phyloP scores from a whole-genome alignment of 2,329 filamentous ascomycete species.

The Fusarium cicatricum region DNA sequence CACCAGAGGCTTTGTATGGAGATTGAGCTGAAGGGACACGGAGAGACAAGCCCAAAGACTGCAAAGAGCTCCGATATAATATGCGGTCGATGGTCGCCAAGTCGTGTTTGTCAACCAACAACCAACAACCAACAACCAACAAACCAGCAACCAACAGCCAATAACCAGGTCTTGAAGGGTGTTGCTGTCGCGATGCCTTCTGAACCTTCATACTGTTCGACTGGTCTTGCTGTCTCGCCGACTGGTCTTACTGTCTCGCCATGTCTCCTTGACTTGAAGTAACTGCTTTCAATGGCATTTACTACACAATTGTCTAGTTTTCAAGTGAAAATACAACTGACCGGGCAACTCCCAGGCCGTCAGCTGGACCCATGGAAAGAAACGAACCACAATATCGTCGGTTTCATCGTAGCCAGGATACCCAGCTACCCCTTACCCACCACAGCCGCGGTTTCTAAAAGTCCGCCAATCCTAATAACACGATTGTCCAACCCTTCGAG shows the following conservation, averaged over 20 bases:
- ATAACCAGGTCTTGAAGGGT: background rate
- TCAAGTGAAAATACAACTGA: constrained; percentile 18
- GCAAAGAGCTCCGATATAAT: too few species aligned
- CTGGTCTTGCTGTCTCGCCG: too few species aligned
- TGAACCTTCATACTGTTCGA: too few species aligned
- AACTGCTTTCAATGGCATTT: too few species aligned
- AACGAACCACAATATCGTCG: too few species aligned
- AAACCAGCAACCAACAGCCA: background rate
- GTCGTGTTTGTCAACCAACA: constrained; percentile 1
- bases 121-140: background rate
- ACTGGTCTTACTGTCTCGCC: too few species aligned
- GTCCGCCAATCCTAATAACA: constrained; percentile 21
- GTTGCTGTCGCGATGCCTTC: background rate
- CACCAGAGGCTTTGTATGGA: too few species aligned
- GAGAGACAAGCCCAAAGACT: too few species aligned
- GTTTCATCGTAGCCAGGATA: constrained; percentile 19
- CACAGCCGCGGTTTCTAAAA: constrained; percentile 7
- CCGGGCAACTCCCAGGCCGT: background rate
- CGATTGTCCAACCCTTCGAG: constrained; percentile 14
- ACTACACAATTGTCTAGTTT: background rate
- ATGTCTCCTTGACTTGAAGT: too few species aligned
- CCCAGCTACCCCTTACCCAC: constrained; percentile 4
- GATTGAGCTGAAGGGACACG: constrained; percentile 17
- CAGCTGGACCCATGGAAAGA: too few species aligned
- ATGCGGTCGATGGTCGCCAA: constrained; percentile 1